phyloP scores from a whole-genome alignment of 164 flowering plant species.

The Kalanchoe fedtschenkoi region DNA sequence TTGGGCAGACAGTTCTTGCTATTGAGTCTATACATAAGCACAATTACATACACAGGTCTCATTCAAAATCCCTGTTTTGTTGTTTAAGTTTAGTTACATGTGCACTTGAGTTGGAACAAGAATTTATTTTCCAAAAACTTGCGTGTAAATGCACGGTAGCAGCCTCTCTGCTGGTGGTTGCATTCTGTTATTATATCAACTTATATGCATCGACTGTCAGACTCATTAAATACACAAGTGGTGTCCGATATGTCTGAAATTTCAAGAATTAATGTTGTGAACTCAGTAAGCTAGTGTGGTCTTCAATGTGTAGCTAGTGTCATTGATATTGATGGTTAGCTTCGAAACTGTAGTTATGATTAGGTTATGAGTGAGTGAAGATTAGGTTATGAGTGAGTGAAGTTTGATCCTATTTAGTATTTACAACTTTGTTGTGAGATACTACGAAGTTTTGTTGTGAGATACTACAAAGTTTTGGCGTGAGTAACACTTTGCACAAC shows the following conservation, averaged over 20 bases:
- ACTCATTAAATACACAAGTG: not conserved
- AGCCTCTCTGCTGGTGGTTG: not conserved
- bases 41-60: conserved; percentile 59
- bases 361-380: no score
- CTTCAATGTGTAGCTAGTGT: not conserved
- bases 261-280: not conserved
- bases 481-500: no score
- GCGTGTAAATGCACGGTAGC: not conserved
- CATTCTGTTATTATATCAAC: not conserved
- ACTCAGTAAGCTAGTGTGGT: not conserved
- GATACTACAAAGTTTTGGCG: no score
- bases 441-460: no score
- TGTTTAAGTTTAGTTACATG: not conserved
- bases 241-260: not conserved
- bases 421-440: no score
- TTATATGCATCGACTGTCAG: not conserved
- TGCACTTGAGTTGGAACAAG: not conserved
- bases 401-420: no score
- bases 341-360: not conserved
- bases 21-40: conserved; percentile 73
- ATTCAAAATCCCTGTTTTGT: not conserved
- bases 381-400: no score
- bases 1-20: conserved; percentile 68
- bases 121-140: not conserved
- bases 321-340: not conserved